Conservation (phyloP, 495 filamentous ascomycete genomes). For the Penicillium roqueforti region DNA sequence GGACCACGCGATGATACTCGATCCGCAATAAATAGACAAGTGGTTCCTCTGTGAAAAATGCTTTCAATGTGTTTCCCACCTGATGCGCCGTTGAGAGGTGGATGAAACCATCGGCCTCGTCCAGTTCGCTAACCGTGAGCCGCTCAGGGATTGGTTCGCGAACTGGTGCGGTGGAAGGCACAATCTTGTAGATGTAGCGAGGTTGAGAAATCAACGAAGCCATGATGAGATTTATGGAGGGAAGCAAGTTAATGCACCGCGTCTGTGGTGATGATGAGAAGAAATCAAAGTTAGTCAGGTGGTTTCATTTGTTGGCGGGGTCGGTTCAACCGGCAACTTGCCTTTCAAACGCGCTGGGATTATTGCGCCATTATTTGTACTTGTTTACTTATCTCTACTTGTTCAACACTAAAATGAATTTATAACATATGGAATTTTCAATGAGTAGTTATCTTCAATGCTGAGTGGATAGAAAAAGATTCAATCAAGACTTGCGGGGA, state of each 20-base stretch:
- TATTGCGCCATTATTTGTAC: slow-evolving; percentile 2
- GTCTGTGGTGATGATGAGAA: background rate
- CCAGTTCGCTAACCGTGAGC: slow-evolving; percentile 42
- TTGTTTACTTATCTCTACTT: background rate
- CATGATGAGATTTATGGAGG: slow-evolving; percentile 18
- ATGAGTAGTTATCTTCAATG: no score
- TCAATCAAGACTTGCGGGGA: no score
- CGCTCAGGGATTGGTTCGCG: slow-evolving; percentile 40
- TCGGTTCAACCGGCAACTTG: slow-evolving; percentile 8
- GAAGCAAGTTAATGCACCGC: background rate
- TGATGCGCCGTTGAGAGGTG: slow-evolving; percentile 42
- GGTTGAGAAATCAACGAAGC: slow-evolving; percentile 25
- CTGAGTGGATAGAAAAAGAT: no score
- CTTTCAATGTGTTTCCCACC: slow-evolving; percentile 47
- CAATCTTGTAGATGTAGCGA: slow-evolving; percentile 42
- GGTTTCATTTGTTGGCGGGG: slow-evolving; percentile 12
- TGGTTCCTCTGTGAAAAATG: slow-evolving; percentile 69
- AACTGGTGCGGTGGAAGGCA: slow-evolving; percentile 39
- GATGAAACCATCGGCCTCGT: slow-evolving; percentile 38
- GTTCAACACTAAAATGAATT: no score
- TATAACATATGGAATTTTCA: no score
- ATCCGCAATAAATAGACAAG: slow-evolving; percentile 74
- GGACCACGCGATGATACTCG: slow-evolving; percentile 56
- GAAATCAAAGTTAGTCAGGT: slow-evolving; percentile 1
- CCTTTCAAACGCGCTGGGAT: background rate